These are phyloP conservation scores for Rhizoclosmatium sp. DNA, from an alignment of 192 early-diverging fungal genomes.

Conservation along the genomic window DNA sequence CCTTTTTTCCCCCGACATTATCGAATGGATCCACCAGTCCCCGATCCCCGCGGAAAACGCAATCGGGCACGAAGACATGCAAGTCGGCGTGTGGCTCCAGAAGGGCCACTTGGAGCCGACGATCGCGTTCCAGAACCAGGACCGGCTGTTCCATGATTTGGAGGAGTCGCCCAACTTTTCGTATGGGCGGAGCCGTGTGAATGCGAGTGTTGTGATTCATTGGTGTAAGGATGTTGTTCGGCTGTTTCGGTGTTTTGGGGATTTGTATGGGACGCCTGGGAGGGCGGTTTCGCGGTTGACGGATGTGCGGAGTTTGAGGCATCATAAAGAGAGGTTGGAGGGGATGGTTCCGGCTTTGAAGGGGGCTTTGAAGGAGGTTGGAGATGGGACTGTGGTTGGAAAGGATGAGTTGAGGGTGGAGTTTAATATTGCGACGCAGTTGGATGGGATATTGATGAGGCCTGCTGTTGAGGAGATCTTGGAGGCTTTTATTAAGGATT, in stretches of 20 bases:
- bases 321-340: too few species aligned
- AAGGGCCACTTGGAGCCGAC: not conserved
- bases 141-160: not conserved
- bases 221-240: not conserved
- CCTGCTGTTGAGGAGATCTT: too few species aligned
- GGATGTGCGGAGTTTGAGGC: too few species aligned
- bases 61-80: conserved; percentile 3
- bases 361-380: too few species aligned
- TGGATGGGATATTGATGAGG: too few species aligned
- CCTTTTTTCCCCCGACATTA: not conserved
- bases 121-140: not conserved
- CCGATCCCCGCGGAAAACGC: not conserved
- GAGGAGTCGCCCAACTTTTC: not conserved
- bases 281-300: too few species aligned
- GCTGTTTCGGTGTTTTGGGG: not conserved
- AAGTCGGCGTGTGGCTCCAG: not conserved
- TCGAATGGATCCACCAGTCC: not conserved
- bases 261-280: not conserved
- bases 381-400: too few species aligned
- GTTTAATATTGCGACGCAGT: too few species aligned
- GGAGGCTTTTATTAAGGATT: too few species aligned
- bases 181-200: not conserved
- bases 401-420: too few species aligned
- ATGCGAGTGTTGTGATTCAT: conserved; percentile 8
- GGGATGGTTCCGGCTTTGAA: too few species aligned